Evolutionary conservation across 805 yeast species (phyloP).

Genomic region (Zygosaccharomyces gambellarensis): DNA sequence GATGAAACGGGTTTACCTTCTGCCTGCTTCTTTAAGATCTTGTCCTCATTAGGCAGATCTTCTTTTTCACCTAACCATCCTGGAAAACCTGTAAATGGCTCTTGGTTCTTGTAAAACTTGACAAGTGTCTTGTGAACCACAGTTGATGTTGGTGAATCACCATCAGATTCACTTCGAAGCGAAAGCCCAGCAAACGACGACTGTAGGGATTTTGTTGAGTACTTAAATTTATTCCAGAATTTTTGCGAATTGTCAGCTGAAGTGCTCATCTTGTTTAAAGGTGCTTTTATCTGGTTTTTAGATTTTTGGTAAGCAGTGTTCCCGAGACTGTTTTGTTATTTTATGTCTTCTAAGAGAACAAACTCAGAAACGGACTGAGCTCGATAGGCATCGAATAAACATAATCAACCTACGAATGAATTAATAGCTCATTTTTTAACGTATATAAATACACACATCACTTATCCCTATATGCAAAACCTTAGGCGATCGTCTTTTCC

Average conservation of each 20-base stretch:
- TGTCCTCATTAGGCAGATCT: slow-evolving; percentile 33
- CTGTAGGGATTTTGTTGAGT: slow-evolving; percentile 31
- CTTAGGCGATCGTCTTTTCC: slow-evolving; percentile 66
- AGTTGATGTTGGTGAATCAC: slow-evolving; percentile 40
- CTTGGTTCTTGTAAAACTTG: slow-evolving; percentile 35
- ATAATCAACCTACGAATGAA: neutral
- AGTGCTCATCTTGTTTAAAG: slow-evolving; percentile 5
- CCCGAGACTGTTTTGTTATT: neutral
- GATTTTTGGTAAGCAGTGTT: neutral
- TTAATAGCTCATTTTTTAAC: neutral
- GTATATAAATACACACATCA: neutral
- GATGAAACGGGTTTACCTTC: slow-evolving; percentile 11
- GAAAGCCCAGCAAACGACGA: slow-evolving; percentile 28
- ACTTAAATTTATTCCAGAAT: slow-evolving; percentile 32
- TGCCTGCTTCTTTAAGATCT: slow-evolving; percentile 27
- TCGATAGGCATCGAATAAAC: neutral
- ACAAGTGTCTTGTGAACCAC: slow-evolving; percentile 43
- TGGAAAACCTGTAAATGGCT: slow-evolving; percentile 35
- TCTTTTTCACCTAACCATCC: slow-evolving; percentile 37
- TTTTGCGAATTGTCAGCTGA: slow-evolving; percentile 19
- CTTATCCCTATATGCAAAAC: neutral
- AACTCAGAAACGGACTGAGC: neutral
- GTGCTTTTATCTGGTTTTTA: neutral
- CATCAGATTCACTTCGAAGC: slow-evolving; percentile 39
- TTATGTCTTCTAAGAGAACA: neutral